Evolutionary conservation across 768 basidiomycete species (phyloP).

Genomic region (Suillus paluster): DNA sequence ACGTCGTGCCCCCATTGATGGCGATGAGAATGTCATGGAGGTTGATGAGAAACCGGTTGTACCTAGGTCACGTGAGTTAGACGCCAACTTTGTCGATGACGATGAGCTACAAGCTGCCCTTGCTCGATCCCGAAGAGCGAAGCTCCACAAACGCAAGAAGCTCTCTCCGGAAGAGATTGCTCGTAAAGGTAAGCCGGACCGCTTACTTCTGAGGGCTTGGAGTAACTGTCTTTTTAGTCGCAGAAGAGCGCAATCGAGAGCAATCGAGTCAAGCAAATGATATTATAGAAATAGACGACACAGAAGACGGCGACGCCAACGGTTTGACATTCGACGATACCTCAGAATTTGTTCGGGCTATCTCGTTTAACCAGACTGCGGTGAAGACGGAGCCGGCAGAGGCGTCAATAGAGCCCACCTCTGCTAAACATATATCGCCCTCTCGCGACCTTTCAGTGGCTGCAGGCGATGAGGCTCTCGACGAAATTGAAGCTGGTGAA

Average conservation of each 20-base stretch:
- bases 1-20: slow-evolving; percentile 53
- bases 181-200: slow-evolving; percentile 58
- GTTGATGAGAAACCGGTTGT: slow-evolving; percentile 77
- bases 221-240: slow-evolving; percentile 49
- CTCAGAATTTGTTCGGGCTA: slow-evolving; percentile 92
- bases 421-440: slow-evolving; percentile 42
- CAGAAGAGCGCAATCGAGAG: slow-evolving; percentile 60
- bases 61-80: slow-evolving; percentile 71
- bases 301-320: slow-evolving; percentile 35
- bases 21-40: slow-evolving; percentile 63
- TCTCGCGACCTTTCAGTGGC: slow-evolving; percentile 61
- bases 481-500: slow-evolving; percentile 84
- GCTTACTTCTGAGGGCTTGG: background rate
- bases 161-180: slow-evolving; percentile 84
- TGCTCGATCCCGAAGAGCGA: slow-evolving; percentile 82
- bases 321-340: slow-evolving; percentile 95
- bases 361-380: slow-evolving; percentile 65
- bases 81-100: slow-evolving; percentile 95
- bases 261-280: slow-evolving; percentile 45
- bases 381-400: slow-evolving; percentile 55
- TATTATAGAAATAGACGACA: slow-evolving; percentile 51
- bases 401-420: slow-evolving; percentile 26
- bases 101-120: slow-evolving; percentile 96
- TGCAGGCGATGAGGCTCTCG: slow-evolving; percentile 61
- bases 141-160: slow-evolving; percentile 77